Evolutionary conservation across 306 rosid species (phyloP), one percentile per base, ranked within the genome.

Genomic region (Pyrus bretschneideri): DNA sequence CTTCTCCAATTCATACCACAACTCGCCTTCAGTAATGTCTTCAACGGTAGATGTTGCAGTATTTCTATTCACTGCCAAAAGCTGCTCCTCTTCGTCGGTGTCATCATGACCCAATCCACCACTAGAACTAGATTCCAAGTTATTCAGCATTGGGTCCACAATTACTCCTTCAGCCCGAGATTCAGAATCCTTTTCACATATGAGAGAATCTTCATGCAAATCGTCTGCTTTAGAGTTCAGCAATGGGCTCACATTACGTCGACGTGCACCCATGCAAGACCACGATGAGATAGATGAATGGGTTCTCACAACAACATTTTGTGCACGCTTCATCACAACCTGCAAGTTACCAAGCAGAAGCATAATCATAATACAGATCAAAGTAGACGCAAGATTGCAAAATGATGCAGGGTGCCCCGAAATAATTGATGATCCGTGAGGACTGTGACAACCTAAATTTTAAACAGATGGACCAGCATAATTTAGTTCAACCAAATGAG

Each of bases 231-330:
- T 78, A 38, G 96, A 74, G 65, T 71, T 78, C 22, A 80, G 13
- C 12, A 79, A 67, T 42, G 85, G 70, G 73, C 87, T 83, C 35
- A 91, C 88, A 73, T 82, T 87, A 40, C 98, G 95, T 30, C 93
- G 91, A 6, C 97, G 96, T 18, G 96, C 97, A 38, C 93, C 96
- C 88, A 95, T 95, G 89, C 98, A 95, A 64, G 97, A 95, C 98
- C 98, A 95, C 2, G 97, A 90, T 60, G 96, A 82, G 71, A 95
- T 72, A 2, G 97, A 90, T 64, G 98, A 89, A 67, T 91, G 98
- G 30, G 96, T 95, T 75, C 97, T 83, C 30, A 95, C 97, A 71
- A 95, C 98, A 80, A 91, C 98, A 83, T 92, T 93, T 74, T 93
- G 93, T 18, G 98, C 98, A 59, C 98, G 89, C 86, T 87, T 89